Evolutionary conservation across 345 rosid genomes (phyloP), one percentile per base, ranked within the genome.

Genomic region (Geranium rotundifolium): DNA sequence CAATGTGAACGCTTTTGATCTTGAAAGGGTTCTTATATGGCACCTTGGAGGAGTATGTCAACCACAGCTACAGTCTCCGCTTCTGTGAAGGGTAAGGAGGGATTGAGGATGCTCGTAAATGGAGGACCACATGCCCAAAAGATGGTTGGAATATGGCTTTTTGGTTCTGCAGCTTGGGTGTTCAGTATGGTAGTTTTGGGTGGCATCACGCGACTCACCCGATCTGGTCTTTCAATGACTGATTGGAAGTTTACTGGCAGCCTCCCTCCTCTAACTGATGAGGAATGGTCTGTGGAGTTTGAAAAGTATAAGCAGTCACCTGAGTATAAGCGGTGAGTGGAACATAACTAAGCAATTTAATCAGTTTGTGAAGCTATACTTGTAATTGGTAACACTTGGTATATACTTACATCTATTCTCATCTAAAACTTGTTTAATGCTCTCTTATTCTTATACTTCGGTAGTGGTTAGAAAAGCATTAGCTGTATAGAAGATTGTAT

Each of bases 211-310:
- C 79, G 96, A 18, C 82, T 93, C 59, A 90, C 96, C 6, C 81
- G 96, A 27, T 93, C 96, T 46, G 97, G 96, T 69, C 91, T 93
- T 63, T 90, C 99, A 0, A 90, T 93, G 96, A 93, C 97, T 41
- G 97, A 90, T 59, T 90, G 97, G 99, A 90, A 90, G 75, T 90
- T 93, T 69, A 56, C 89, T 0, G 97, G 97, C 16, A 66, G 76
- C 41, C 90, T 90, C 64, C 97, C 96, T 73, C 96, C 97, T 69
- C 71, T 88, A 8, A 79, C 97, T 17, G 85, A 83, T 52, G 91
- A 83, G 62, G 91, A 91, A 60, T 93, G 97, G 95, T 62, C 29
- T 58, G 67, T 65, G 64, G 99, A 93, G 81, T 90, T 90, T 68
- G 96, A 84, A 68, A 93, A 88, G 64, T 93, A 93, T 62, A 82